Conservation (phyloP, 805 yeast species). For the Lipomyces starkeyi region DNA sequence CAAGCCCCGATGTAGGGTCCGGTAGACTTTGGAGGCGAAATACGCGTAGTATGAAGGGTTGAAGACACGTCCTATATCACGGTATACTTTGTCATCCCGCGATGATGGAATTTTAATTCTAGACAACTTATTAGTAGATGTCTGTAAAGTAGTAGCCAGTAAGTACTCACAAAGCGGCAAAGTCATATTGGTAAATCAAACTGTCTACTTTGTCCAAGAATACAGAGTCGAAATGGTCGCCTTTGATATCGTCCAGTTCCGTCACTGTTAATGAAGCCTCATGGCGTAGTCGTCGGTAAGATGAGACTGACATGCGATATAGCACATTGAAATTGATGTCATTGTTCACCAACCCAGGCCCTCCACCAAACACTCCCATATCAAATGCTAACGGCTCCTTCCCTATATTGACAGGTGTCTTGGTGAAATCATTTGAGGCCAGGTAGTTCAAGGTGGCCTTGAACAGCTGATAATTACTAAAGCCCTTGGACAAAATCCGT, state of each 20-base stretch:
- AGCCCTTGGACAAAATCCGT: slow-evolving; percentile 75
- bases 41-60: slow-evolving; percentile 28
- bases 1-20: slow-evolving; percentile 42
- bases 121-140: slow-evolving; percentile 2
- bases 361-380: slow-evolving; percentile 13
- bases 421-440: slow-evolving; percentile 75
- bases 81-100: slow-evolving; percentile 23
- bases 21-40: slow-evolving; percentile 52
- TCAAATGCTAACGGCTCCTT: slow-evolving; percentile 5
- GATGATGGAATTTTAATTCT: slow-evolving; percentile 20
- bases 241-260: slow-evolving; percentile 76
- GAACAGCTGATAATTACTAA: slow-evolving; percentile 90
- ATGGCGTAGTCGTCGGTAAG: slow-evolving; percentile 46
- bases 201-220: slow-evolving; percentile 65
- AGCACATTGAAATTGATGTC: slow-evolving; percentile 24
- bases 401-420: slow-evolving; percentile 25
- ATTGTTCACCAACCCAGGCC: slow-evolving; percentile 28
- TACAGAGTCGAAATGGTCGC: slow-evolving; percentile 80
- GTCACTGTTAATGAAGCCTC: slow-evolving; percentile 72
- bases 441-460: slow-evolving; percentile 83
- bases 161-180: slow-evolving; percentile 36
- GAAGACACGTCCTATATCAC: slow-evolving; percentile 28
- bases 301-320: slow-evolving; percentile 26
- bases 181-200: slow-evolving; percentile 66
- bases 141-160: neutral